Conservation (phyloP, 2,329 filamentous ascomycete species). For the Sphaerostilbella broomeana region DNA sequence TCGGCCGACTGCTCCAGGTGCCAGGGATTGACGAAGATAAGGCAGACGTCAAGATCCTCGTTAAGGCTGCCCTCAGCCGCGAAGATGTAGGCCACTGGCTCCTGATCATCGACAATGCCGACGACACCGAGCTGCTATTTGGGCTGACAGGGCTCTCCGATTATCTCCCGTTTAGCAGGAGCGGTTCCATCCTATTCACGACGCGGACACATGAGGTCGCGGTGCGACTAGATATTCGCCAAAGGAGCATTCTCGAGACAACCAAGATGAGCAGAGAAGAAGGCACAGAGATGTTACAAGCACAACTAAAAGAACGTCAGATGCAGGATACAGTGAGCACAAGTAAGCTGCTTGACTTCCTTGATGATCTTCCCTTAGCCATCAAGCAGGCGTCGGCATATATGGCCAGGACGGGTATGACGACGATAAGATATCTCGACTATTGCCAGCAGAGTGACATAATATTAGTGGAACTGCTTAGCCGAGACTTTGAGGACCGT, state of each 20-base stretch:
- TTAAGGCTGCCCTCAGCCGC: conserved; percentile 27
- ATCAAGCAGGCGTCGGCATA: conserved; percentile 31
- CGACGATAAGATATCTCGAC: conserved; percentile 21
- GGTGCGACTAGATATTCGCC: conserved; percentile 4
- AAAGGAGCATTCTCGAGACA: conserved; percentile 16
- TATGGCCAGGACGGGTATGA: conserved; percentile 24
- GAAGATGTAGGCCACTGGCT: conserved; percentile 31
- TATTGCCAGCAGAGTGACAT: conserved; percentile 20
- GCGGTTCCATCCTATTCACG: conserved; percentile 18
- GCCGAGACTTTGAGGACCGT: conserved; percentile 25
- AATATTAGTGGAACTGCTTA: conserved; percentile 21
- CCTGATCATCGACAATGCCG: conserved; percentile 39
- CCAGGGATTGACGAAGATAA: conserved; percentile 26
- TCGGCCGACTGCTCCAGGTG: conserved; percentile 24
- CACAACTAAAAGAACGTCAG: background rate
- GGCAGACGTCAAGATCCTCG: conserved; percentile 29
- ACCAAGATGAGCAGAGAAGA: conserved; percentile 1
- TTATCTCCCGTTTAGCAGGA: conserved; percentile 22
- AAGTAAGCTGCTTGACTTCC: conserved; percentile 22
- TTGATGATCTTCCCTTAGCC: conserved; percentile 28
- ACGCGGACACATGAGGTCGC: conserved; percentile 15
- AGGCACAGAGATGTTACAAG: background rate
- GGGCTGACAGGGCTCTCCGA: conserved; percentile 16
- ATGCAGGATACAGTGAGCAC: background rate
- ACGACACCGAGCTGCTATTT: conserved; percentile 30